Evolutionary conservation across 2,329 filamentous ascomycete genomes (phyloP), one percentile per base, ranked within the genome.

Genomic region (Sphaceloma murrayae): DNA sequence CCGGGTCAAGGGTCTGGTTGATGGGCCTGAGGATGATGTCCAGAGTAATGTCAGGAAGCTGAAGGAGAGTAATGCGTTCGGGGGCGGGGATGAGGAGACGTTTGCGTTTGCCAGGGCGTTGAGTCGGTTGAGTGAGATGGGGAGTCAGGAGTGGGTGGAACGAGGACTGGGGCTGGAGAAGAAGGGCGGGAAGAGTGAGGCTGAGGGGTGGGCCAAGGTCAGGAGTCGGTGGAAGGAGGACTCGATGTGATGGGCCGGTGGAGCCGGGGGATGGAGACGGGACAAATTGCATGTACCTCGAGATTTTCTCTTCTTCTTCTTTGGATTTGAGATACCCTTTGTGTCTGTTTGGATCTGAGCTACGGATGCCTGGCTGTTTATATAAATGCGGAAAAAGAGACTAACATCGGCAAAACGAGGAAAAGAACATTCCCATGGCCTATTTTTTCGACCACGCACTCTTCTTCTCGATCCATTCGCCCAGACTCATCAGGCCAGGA

Each of bases 31-130:
- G 9, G 59, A 63, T 32, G 55, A 65, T 32, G 52, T 53, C 11
- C 55, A 55, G 29, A 75, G 87, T 66, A 88, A 82, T 54, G 88
- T 91, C 67, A 73, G 79, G 39, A 80, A 84, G 63, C 70, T 98
- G 55, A 94, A 94, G 67, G 80, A 80, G 52, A 86, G 81, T 31
- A 85, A 76, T 52, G 76, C 96, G 29, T 98, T 98, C 62, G 36
- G 36, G 6, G 84, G 82, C 1, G 91, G 91, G 30, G 91, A 95
- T 47, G 91, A 98, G 67, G 91, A 98, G 65, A 77, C 86, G 0
- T 98, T 98, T 67, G 91, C 91, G 0, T 98, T 98, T 68, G 87
- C 87, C 17, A 71, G 91, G 44, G 91, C 91, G 1, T 62, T 96
- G 53, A 88, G 82, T 44, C 70, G 91, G 46, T 66, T 98, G 49